Conservation (phyloP, 2,329 filamentous ascomycete species). For the Diaporthe sp. region DNA sequence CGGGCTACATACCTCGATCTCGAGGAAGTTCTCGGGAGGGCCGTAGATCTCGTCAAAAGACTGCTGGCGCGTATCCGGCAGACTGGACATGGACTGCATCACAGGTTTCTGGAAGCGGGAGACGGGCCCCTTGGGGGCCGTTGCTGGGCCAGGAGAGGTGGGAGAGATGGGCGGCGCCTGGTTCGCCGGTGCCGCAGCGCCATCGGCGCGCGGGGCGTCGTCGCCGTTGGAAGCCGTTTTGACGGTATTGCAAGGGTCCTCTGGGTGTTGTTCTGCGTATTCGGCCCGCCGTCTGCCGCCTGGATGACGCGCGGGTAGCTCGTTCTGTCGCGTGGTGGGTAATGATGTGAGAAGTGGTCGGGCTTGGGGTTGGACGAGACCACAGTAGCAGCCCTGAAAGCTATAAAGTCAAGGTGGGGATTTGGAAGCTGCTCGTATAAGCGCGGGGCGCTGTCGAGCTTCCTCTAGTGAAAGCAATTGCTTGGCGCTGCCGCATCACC, state of each 20-base stretch:
- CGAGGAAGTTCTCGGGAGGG: conserved; percentile 97
- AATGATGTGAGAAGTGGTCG: conserved; percentile 8
- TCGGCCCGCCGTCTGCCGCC: conserved; percentile 25
- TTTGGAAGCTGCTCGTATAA: conserved; percentile 25
- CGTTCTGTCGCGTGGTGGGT: conserved; percentile 4
- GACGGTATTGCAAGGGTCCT: conserved; percentile 48
- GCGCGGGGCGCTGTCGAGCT: conserved; percentile 11
- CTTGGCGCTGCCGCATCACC: conserved; percentile 17
- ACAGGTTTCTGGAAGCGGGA: conserved; percentile 64
- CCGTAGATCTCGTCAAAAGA: conserved; percentile 99
- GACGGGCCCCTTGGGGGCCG: conserved; percentile 42
- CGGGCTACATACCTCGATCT: conserved; percentile 84
- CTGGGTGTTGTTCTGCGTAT: neutral
- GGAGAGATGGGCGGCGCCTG: conserved; percentile 42
- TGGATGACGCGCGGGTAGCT: conserved; percentile 24
- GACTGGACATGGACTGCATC: conserved; percentile 67
- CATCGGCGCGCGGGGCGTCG: conserved; percentile 51
- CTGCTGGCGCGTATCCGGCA: conserved; percentile 85
- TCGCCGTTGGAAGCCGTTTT: conserved; percentile 60
- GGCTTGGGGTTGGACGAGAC: conserved; percentile 16
- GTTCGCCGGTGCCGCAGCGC: conserved; percentile 41
- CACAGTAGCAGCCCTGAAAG: neutral
- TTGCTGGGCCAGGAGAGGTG: conserved; percentile 45
- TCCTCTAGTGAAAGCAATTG: neutral
- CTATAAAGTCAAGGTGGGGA: conserved; percentile 22